A percentile compares a stretch with the other conserved stretches of the same genome.
phyloP scores from a whole-genome alignment of 2,329 filamentous ascomycete species.

The Colletotrichum cordylinicola region DNA sequence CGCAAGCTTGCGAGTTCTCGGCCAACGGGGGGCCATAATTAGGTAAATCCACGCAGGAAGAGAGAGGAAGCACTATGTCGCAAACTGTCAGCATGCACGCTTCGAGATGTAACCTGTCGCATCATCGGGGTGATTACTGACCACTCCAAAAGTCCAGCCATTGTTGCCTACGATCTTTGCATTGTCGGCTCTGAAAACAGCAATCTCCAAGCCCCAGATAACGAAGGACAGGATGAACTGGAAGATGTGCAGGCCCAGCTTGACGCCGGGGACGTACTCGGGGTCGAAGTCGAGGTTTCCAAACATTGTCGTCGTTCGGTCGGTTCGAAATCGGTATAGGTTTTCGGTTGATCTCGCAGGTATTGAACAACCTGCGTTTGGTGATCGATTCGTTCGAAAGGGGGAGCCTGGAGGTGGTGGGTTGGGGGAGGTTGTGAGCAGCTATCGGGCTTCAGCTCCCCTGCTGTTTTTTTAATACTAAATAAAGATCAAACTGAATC shows the following conservation, averaged over 20 bases:
- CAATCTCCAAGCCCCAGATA: conserved; percentile 64
- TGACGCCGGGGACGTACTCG: conserved; percentile 59
- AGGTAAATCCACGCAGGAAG: conserved; percentile 70
- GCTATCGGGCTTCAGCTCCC: conserved; percentile 16
- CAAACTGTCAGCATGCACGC: conserved; percentile 2
- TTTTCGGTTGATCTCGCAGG: background rate
- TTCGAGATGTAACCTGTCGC: background rate
- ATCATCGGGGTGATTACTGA: conserved; percentile 41
- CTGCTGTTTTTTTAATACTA: conserved; percentile 12
- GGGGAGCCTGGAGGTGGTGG: background rate
- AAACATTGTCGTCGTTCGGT: conserved; percentile 39
- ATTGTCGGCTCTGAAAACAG: conserved; percentile 57
- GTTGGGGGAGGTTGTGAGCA: background rate
- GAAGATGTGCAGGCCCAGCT: conserved; percentile 61
- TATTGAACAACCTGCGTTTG: background rate
- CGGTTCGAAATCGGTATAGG: background rate
- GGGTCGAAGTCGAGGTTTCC: conserved; percentile 58
- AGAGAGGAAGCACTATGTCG: conserved; percentile 66
- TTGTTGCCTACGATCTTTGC: conserved; percentile 61
- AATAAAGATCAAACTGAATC: conserved; percentile 20
- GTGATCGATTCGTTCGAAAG: background rate
- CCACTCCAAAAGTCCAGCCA: conserved; percentile 69
- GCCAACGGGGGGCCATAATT: conserved; percentile 68
- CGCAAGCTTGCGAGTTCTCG: conserved; percentile 65
- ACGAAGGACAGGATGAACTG: conserved; percentile 62